Percentiles rank a stretch among this genome's conserved stretches.
Evolutionary conservation across 2,329 filamentous ascomycete species (phyloP).

Genomic region (Cercospora sp.): DNA sequence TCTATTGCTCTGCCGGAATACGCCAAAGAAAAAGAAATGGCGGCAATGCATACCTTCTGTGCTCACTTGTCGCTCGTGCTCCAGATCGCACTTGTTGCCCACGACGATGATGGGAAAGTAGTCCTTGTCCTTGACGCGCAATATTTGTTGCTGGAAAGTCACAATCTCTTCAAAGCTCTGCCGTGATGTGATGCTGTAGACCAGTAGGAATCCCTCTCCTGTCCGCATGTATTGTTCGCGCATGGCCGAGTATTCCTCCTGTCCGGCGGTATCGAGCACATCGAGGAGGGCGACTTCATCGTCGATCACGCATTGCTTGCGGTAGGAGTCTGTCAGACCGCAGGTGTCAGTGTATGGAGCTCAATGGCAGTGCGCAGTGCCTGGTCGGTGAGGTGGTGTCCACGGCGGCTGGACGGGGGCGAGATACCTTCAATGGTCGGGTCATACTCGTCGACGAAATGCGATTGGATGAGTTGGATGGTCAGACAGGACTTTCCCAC

Average conservation of each 20-base stretch:
- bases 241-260: constrained; percentile 99
- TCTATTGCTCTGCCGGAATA: background rate
- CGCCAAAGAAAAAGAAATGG: background rate
- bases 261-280: constrained; percentile 95
- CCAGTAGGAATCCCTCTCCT: constrained; percentile 93
- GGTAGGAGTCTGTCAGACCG: constrained; percentile 82
- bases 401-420: constrained; percentile 4
- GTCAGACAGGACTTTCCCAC: constrained; percentile 99
- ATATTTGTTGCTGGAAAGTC: constrained; percentile 97
- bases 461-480: constrained; percentile 77
- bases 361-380: background rate
- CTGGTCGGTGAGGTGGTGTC: background rate
- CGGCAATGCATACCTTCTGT: constrained; percentile 67
- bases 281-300: constrained; percentile 97
- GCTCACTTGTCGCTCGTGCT: constrained; percentile 85
- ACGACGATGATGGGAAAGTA: constrained; percentile 99
- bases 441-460: constrained; percentile 99
- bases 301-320: constrained; percentile 99
- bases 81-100: constrained; percentile 98
- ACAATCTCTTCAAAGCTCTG: constrained; percentile 98
- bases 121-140: constrained; percentile 98
- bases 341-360: constrained; percentile 27
- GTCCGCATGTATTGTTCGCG: constrained; percentile 99
- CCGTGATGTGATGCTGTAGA: constrained; percentile 96
- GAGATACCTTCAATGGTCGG: constrained; percentile 93